A percentile compares a stretch with the other conserved stretches of the same genome.
These are phyloP conservation scores for Blastomyces percursus DNA, from an alignment of 2,329 filamentous ascomycete species.

Conservation along the genomic window DNA sequence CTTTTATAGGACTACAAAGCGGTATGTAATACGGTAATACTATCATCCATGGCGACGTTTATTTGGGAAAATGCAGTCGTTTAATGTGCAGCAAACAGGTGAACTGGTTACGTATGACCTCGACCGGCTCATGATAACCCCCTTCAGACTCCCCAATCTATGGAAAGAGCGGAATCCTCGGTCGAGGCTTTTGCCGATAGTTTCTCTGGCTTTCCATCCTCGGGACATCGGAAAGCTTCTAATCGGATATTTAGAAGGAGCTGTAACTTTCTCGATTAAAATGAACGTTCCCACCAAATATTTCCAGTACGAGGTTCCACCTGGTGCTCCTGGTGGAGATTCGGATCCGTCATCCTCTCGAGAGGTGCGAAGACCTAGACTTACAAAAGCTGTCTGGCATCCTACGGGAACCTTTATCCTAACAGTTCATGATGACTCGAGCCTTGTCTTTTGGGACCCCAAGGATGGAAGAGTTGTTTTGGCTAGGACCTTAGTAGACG, in stretches of 20 bases:
- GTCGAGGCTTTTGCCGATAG: constrained; percentile 53
- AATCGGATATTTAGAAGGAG: constrained; percentile 82
- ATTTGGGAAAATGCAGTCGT: not conserved
- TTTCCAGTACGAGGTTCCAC: constrained; percentile 71
- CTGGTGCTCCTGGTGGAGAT: constrained; percentile 70
- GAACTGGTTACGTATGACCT: constrained; percentile 90
- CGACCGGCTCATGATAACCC: constrained; percentile 64
- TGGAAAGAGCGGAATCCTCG: constrained; percentile 66
- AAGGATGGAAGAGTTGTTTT: constrained; percentile 77
- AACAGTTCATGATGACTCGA: constrained; percentile 81
- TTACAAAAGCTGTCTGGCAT: constrained; percentile 86
- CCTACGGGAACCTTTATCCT: constrained; percentile 83
- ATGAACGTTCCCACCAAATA: constrained; percentile 67
- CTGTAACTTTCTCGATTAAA: constrained; percentile 89
- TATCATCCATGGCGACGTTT: not conserved
- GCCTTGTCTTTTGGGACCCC: constrained; percentile 85
- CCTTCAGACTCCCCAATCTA: constrained; percentile 75
- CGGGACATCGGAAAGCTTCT: constrained; percentile 84
- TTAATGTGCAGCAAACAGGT: constrained; percentile 33
- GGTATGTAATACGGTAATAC: constrained; percentile 33
- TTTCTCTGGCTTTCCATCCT: constrained; percentile 76
- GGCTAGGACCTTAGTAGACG: constrained; percentile 67
- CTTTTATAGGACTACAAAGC: constrained; percentile 68
- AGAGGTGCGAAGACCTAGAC: constrained; percentile 55
- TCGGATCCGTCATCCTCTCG: constrained; percentile 53